Percentiles rank a stretch among this genome's conserved stretches.
phyloP scores from a whole-genome alignment of 2,329 filamentous ascomycete species.

The Hypoxylon sp. region DNA sequence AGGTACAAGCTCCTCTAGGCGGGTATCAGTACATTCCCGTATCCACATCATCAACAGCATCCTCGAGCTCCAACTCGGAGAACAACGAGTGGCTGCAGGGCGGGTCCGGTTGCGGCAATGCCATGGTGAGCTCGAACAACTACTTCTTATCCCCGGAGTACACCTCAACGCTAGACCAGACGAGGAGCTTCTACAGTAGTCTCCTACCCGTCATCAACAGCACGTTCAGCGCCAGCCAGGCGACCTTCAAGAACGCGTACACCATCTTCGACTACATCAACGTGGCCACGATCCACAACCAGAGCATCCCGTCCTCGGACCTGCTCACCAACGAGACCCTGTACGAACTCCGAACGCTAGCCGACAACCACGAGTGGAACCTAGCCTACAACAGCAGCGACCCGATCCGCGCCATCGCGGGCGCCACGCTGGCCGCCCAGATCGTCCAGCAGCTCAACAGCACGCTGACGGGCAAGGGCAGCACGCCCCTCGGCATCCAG shows the following conservation, averaged over 20 bases:
- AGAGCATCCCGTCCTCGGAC: slow-evolving; percentile 69
- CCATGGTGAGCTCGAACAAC: slow-evolving; percentile 68
- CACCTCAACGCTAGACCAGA: slow-evolving; percentile 61
- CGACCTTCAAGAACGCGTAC: slow-evolving; percentile 73
- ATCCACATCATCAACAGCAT: slow-evolving; percentile 69
- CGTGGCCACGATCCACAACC: slow-evolving; percentile 73
- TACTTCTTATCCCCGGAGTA: slow-evolving; percentile 68
- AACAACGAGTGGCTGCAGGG: slow-evolving; percentile 72
- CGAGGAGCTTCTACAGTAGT: slow-evolving; percentile 71
- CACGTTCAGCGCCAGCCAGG: slow-evolving; percentile 63
- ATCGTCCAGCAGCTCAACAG: slow-evolving; percentile 67
- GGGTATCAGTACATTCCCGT: slow-evolving; percentile 91
- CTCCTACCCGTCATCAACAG: slow-evolving; percentile 70
- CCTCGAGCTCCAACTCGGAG: slow-evolving; percentile 70
- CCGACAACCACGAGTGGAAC: slow-evolving; percentile 84
- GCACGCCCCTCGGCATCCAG: slow-evolving; percentile 65
- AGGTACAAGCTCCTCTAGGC: slow-evolving; percentile 76
- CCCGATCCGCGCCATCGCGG: slow-evolving; percentile 71
- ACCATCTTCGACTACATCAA: slow-evolving; percentile 74
- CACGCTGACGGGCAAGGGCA: slow-evolving; percentile 61
- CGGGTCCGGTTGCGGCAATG: slow-evolving; percentile 69
- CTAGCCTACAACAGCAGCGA: slow-evolving; percentile 86
- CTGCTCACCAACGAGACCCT: slow-evolving; percentile 74
- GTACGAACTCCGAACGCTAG: slow-evolving; percentile 77
- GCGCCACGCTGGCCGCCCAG: slow-evolving; percentile 70